Evolutionary conservation across 257 asterid genomes (phyloP).

Genomic region (Fraxinus anomala): DNA sequence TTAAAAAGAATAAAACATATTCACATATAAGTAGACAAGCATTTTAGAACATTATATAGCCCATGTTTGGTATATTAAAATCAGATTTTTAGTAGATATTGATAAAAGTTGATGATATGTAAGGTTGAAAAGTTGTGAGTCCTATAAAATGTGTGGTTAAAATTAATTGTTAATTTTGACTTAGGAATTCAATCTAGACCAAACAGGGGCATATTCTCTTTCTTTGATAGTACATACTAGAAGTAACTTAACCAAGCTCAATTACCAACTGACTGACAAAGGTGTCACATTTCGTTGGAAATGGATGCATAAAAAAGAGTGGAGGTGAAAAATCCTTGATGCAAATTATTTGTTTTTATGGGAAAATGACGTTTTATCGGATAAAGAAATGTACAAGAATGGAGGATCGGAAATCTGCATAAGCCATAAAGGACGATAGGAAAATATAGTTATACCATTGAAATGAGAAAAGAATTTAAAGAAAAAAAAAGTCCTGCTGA

Average conservation of each 20-base stretch:
- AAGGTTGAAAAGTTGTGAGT: no score
- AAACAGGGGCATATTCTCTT: not conserved
- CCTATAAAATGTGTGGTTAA: no score
- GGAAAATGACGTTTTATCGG: not conserved
- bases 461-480: not conserved
- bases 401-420: not conserved
- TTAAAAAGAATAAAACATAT: not conserved
- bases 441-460: not conserved
- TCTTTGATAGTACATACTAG: not conserved
- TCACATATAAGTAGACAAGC: not conserved
- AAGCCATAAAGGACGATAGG: not conserved
- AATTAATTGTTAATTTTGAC: no score
- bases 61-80: no score
- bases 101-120: no score
- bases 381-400: not conserved
- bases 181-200: no score
- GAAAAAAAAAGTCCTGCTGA: not conserved
- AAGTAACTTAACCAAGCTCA: not conserved
- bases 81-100: no score
- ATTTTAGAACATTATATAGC: not conserved
- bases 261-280: not conserved
- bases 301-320: not conserved
- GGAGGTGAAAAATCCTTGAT: not conserved
- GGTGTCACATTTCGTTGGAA: not conserved
- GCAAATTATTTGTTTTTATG: not conserved